These are phyloP conservation scores for Chaetomiaceae sp. DNA, from an alignment of 2,329 filamentous ascomycete species.

Conservation along the genomic window DNA sequence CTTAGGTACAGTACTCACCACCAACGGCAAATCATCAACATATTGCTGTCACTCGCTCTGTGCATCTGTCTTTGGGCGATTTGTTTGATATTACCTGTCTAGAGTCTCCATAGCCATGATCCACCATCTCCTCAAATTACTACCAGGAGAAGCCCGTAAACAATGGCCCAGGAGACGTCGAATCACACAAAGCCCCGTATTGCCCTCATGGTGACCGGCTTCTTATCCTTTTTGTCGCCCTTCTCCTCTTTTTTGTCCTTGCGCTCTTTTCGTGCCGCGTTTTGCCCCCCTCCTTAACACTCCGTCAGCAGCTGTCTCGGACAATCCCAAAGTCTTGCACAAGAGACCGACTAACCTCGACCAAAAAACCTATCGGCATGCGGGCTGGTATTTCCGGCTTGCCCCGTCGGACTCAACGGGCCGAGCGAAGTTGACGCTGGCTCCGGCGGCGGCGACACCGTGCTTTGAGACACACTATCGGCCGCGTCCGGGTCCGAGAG, in stretches of 20 bases:
- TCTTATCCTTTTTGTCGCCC: conserved; percentile 37
- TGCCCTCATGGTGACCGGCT: conserved; percentile 28
- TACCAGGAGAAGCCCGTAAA: too few species aligned
- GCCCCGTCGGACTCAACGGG: conserved; percentile 38
- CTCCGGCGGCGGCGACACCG: conserved; percentile 39
- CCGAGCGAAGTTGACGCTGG: conserved; percentile 31
- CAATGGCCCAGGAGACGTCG: too few species aligned
- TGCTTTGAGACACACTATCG: conserved; percentile 42
- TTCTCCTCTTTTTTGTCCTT: conserved; percentile 45
- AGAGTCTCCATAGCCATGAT: not conserved
- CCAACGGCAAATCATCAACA: too few species aligned
- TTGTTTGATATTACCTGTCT: too few species aligned
- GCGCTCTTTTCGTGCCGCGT: conserved; percentile 44
- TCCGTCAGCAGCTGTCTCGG: conserved; percentile 30
- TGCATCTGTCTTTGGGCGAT: too few species aligned
- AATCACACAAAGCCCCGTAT: conserved; percentile 30
- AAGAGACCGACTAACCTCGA: conserved; percentile 37
- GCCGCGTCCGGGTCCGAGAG: conserved; percentile 43
- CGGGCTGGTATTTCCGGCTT: conserved; percentile 27
- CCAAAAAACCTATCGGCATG: conserved; percentile 40
- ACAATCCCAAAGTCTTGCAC: conserved; percentile 7
- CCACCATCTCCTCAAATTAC: too few species aligned
- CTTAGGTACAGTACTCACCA: too few species aligned
- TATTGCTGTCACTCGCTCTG: too few species aligned
- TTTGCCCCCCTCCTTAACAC: conserved; percentile 47